Base-by-base conservation (phyloP, 2,329 filamentous ascomycete species). In the Neoascochyta sp. region DNA sequence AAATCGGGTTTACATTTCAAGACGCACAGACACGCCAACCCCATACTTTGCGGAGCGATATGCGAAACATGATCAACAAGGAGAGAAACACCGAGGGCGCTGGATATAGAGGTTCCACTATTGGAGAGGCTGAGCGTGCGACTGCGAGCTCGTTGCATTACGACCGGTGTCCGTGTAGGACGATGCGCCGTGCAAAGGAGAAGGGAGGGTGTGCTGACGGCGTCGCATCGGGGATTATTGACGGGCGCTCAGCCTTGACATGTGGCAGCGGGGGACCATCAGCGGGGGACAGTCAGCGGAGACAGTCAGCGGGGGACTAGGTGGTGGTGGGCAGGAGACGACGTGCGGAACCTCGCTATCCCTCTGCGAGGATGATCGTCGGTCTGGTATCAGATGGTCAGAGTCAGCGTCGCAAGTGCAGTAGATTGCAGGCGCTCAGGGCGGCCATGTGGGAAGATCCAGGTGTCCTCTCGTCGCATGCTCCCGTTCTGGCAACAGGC, bases 221-320 rank as follows among this genome's bases (percentile, higher is more conserved):
- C 49, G 52, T 37, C 29, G 40, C 34, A 41, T 32, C 36, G 42
- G 40, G 37, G 32, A 45, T 47, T 46, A 41, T 43, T 36, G 32
- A 43, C 20, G 20, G 45, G 39, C 50, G 44, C 47, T 57, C 56
- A 59, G 54, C 54, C 53, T 45, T 53, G n/a, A n/a, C n/a, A n/a
- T n/a, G n/a, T n/a, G n/a, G 42, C 41, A 25, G 28, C 31, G 34
- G 41, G 34, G 41, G 36, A 38, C 43, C 28, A 39, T 44, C 18
- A 37, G 40, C 34, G 35, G 28, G 23, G 22, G 20, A 34, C 11
- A 34, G 24, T 28, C 30, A 18, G 37, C 14, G 14, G 4, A 28
- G 7, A 9, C 10, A 13, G n/a, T n/a, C n/a, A n/a, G n/a, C n/a
- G n/a, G n/a, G n/a, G n/a, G n/a, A n/a, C n/a, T n/a, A n/a, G n/a